phyloP scores from a whole-genome alignment of 140 eudicot genomes.

The Senecio squalidus region DNA sequence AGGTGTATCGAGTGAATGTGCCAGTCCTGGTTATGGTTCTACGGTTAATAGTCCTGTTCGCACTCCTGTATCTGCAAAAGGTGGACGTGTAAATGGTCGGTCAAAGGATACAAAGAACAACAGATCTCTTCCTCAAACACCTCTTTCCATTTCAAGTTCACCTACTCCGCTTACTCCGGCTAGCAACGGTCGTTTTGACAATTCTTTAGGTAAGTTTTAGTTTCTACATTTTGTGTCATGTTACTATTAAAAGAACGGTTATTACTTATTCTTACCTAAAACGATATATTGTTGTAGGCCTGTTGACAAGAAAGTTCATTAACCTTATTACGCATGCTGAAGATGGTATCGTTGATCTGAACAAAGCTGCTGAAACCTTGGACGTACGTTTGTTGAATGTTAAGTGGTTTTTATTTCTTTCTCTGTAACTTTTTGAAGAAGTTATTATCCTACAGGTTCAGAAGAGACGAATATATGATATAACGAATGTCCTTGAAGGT shows the following conservation, averaged over 20 bases:
- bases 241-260: neutral
- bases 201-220: conserved; percentile 46
- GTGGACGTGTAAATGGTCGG: conserved; percentile 40
- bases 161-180: conserved; percentile 48
- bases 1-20: conserved; percentile 37
- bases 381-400: neutral
- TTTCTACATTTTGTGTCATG: neutral
- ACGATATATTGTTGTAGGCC: too few relatives aligned
- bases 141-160: conserved; percentile 48
- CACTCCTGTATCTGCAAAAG: conserved; percentile 65
- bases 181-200: conserved; percentile 35
- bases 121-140: conserved; percentile 53
- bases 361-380: conserved; percentile 50
- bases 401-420: neutral
- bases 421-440: neutral
- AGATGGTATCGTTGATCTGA: conserved; percentile 76
- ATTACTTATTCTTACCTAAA: too few relatives aligned
- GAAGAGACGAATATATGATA: conserved; percentile 83
- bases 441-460: conserved; percentile 42
- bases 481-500: conserved; percentile 58
- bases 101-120: conserved; percentile 42
- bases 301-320: conserved; percentile 68
- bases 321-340: conserved; percentile 71
- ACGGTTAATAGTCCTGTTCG: conserved; percentile 43
- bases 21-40: conserved; percentile 36